Percentiles rank a stretch among this genome's conserved stretches.
phyloP scores from a whole-genome alignment of 1,284 basidiomycete genomes.

The Ceratobasidium sp. region DNA sequence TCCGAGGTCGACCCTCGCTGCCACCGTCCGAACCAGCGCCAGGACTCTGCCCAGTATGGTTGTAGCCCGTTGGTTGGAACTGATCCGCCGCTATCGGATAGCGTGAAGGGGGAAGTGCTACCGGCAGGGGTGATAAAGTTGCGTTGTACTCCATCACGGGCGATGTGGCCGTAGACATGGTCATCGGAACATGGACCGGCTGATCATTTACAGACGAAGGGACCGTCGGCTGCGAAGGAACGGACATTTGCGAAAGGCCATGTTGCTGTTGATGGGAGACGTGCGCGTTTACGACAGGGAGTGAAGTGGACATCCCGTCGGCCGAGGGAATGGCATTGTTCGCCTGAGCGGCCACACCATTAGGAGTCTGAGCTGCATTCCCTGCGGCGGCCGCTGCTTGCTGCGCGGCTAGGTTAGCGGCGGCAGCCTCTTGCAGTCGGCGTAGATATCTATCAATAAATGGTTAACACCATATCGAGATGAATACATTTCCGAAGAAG shows the following conservation, averaged over 20 bases:
- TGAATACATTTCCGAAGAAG: conserved; percentile 25
- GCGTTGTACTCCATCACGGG: conserved; percentile 41
- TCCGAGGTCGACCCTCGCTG: conserved; percentile 41
- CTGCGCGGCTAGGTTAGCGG: conserved; percentile 66
- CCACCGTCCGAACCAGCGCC: conserved; percentile 39
- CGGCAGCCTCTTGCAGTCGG: conserved; percentile 80
- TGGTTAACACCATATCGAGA: conserved; percentile 17
- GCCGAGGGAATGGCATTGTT: conserved; percentile 1
- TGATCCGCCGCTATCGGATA: conserved; percentile 78
- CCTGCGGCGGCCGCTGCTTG: conserved; percentile 54
- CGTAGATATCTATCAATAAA: conserved; percentile 71
- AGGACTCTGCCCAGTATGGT: conserved; percentile 35
- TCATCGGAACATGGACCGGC: conserved; percentile 38
- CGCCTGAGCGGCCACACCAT: conserved; percentile 18
- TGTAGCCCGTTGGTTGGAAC: conserved; percentile 54
- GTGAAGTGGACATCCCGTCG: conserved; percentile 26
- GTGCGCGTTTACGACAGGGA: conserved; percentile 17
- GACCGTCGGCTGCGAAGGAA: conserved; percentile 41
- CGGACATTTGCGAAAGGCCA: conserved; percentile 37
- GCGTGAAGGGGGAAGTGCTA: conserved; percentile 68
- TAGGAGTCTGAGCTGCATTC: conserved; percentile 49
- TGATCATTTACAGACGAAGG: conserved; percentile 38
- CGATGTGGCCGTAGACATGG: conserved; percentile 30
- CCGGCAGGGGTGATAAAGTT: conserved; percentile 23
- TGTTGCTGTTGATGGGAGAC: conserved; percentile 18